Evolutionary conservation across 2,329 filamentous ascomycete species (phyloP).

Genomic region (Didymella pomorum): DNA sequence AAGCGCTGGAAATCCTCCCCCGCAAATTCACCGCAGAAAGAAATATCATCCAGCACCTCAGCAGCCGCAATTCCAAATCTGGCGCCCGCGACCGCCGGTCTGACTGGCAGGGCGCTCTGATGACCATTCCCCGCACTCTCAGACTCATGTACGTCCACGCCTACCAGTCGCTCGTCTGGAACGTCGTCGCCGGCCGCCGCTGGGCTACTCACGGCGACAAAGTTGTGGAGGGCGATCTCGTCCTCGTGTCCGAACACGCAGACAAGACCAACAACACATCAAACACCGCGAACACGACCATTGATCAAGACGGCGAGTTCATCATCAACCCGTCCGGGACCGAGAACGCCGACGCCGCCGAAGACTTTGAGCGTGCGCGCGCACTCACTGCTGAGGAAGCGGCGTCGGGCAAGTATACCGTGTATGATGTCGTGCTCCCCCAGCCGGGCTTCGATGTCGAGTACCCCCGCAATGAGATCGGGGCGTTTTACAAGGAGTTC

Average conservation of each 20-base stretch:
- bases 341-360: slow-evolving; percentile 64
- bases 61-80: slow-evolving; percentile 52
- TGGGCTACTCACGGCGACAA: slow-evolving; percentile 77
- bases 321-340: slow-evolving; percentile 68
- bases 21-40: slow-evolving; percentile 82
- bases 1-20: slow-evolving; percentile 74
- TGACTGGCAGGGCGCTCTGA: slow-evolving; percentile 83
- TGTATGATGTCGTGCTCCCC: slow-evolving; percentile 90
- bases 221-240: slow-evolving; percentile 85
- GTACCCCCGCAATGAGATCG: slow-evolving; percentile 85
- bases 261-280: slow-evolving; percentile 53
- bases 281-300: slow-evolving; percentile 40
- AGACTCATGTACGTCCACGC: slow-evolving; percentile 96
- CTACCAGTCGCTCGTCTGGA: slow-evolving; percentile 96
- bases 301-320: slow-evolving; percentile 70
- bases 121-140: slow-evolving; percentile 80
- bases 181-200: slow-evolving; percentile 80
- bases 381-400: slow-evolving; percentile 80
- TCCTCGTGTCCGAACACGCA: slow-evolving; percentile 69
- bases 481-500: slow-evolving; percentile 83
- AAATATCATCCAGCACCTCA: slow-evolving; percentile 79
- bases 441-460: slow-evolving; percentile 90
- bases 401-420: slow-evolving; percentile 74
- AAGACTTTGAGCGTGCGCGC: slow-evolving; percentile 73
- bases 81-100: slow-evolving; percentile 60